These are phyloP conservation scores for Physcomitrellopsis africana DNA, from an alignment of 225 moss, liverwort and hornwort genomes.

Conservation along the genomic window DNA sequence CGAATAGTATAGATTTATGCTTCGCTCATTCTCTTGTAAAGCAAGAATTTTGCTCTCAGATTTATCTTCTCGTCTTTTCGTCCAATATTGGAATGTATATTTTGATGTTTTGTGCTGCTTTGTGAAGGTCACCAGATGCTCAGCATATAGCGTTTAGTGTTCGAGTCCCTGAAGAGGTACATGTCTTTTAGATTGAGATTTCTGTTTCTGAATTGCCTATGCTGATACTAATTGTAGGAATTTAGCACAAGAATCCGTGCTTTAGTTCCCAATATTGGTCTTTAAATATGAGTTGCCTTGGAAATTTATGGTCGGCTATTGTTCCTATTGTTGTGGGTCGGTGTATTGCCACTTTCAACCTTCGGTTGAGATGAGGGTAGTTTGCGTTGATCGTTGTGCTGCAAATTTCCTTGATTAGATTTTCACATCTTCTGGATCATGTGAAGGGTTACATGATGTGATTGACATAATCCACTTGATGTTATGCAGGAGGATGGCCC, in stretches of 20 bases:
- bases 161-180: constrained; percentile 78
- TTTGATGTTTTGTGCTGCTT: constrained; percentile 25
- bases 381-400: constrained; percentile 14
- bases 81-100: constrained; percentile 12
- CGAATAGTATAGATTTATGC: background rate
- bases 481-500: constrained; percentile 52
- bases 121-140: constrained; percentile 97
- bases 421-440: constrained; percentile 1
- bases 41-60: background rate
- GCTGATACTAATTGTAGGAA: no score
- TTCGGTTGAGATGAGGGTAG: background rate
- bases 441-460: constrained; percentile 3
- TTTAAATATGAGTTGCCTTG: no score
- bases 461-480: constrained; percentile 2
- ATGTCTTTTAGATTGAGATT: constrained; percentile 18
- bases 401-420: background rate
- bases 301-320: background rate
- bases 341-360: background rate
- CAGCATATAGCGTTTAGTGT: constrained; percentile 81
- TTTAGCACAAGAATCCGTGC: no score
- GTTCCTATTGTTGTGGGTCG: background rate
- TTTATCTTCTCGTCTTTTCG: background rate
- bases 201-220: background rate
- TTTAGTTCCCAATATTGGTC: no score
- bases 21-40: background rate